Evolutionary conservation across 495 filamentous ascomycete species (phyloP).

Genomic region (Tuber indicum): DNA sequence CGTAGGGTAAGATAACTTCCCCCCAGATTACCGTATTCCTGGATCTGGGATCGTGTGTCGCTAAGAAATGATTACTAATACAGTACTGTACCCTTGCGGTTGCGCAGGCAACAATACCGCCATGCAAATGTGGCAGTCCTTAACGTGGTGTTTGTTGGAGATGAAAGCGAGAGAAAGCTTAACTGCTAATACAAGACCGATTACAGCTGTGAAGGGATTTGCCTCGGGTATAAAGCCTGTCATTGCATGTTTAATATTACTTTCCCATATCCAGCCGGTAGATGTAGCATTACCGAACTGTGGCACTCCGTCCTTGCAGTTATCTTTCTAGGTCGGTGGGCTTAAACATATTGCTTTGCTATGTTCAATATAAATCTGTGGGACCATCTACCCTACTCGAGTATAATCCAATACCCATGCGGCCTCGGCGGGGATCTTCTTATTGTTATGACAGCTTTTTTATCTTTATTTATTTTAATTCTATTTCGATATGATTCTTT

Average conservation of each 20-base stretch:
- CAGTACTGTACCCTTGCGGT: not conserved
- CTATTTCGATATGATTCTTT: not conserved
- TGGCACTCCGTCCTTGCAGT: not conserved
- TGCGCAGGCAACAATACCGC: constrained; percentile 23
- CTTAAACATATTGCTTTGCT: not conserved
- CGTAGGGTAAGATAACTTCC: constrained; percentile 28
- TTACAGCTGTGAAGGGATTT: constrained; percentile 11
- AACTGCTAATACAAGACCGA: not conserved
- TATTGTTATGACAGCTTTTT: not conserved
- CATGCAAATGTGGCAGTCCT: constrained; percentile 1
- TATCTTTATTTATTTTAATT: not conserved
- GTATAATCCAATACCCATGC: not conserved
- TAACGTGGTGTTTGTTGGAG: not conserved
- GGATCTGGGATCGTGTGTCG: not conserved
- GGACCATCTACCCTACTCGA: not conserved
- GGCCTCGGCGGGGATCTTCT: not conserved
- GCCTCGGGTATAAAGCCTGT: constrained; percentile 14
- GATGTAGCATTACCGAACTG: constrained; percentile 8
- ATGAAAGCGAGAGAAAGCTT: not conserved
- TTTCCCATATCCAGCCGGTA: constrained; percentile 20
- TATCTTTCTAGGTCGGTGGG: not conserved
- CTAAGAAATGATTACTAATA: constrained; percentile 22
- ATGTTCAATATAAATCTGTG: no score
- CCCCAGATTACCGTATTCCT: not conserved
- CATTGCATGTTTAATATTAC: constrained; percentile 12